Evolutionary conservation across 1,284 basidiomycete species (phyloP), one percentile per base, ranked within the genome.

Genomic region (Cryptococcus sp.): DNA sequence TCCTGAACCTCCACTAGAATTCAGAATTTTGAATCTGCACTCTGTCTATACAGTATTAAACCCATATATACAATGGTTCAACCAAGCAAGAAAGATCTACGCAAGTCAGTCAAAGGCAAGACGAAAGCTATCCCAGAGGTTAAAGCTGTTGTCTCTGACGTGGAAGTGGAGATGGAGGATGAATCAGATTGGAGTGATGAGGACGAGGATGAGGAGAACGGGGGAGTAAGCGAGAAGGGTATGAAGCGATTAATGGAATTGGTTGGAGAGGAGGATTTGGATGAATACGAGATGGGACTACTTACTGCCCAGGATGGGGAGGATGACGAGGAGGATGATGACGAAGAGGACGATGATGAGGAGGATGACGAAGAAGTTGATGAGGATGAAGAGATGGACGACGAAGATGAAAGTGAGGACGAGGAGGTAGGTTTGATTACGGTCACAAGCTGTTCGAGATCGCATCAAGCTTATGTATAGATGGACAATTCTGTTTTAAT

Each of bases 221-320:
- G 88, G 36, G 87, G 90, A 56, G 76, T 92, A 54, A 89, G 85
- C 59, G 88, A 90, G 54, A 87, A 89, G 67, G 89, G 91, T 67
- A 82, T 81, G 82, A 74, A 78, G 66, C 78, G 81, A 50, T 76
- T 86, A 34, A 82, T 86, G 80, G 79, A 82, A 48, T 79, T 83
- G 7, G 75, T 84, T 47, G 81, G 79, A 3, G 82, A 85, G 44
- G 70, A 68, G 48, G 71, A 72, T 51, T 49, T 71, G 43, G 61
- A 72, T 43, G 69, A 70, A 51, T 60, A 60, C 28, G 69, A 69
- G 55, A 44, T 50, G 25, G 66, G 63, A 18, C 53, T 62, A 31
- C 53, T 72, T 18, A 63, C 55, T 2, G 52, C 52, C 16, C 64
- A 56, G 18, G 61, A 64, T 7, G 64, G 64, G 2, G 64, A 66